Conservation (phyloP, 768 basidiomycete species). For the Lentinula lateritia region DNA sequence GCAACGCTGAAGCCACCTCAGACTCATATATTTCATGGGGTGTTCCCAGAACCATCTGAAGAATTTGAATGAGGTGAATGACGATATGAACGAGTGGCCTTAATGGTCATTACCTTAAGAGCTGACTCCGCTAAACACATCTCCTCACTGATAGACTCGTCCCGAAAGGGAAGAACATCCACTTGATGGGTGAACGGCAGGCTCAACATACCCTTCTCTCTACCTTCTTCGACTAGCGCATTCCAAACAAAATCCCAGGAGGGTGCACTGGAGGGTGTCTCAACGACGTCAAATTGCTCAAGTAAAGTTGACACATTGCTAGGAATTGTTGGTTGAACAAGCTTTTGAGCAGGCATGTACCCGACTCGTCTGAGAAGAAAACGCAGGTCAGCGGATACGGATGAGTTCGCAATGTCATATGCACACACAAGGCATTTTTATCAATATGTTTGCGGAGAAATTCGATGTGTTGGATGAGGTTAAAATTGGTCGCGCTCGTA, state of each 20-base stretch:
- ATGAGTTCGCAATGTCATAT: neutral
- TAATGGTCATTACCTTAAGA: slow-evolving; percentile 50
- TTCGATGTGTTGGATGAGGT: slow-evolving; percentile 74
- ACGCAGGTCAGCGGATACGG: slow-evolving; percentile 10
- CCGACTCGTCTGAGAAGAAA: slow-evolving; percentile 52
- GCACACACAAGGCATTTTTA: slow-evolving; percentile 78
- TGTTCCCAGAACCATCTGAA: slow-evolving; percentile 73
- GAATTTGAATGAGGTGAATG: neutral
- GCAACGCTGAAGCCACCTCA: slow-evolving; percentile 49
- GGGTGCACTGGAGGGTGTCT: slow-evolving; percentile 34
- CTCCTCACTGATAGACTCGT: slow-evolving; percentile 27
- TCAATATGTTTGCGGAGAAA: slow-evolving; percentile 79
- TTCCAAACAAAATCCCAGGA: slow-evolving; percentile 76
- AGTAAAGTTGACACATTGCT: slow-evolving; percentile 37
- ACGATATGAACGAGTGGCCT: neutral
- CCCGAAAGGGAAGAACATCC: slow-evolving; percentile 25
- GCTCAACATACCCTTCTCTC: slow-evolving; percentile 62
- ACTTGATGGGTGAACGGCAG: slow-evolving; percentile 45
- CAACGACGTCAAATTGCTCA: slow-evolving; percentile 44
- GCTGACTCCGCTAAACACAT: slow-evolving; percentile 59
- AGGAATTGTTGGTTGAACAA: slow-evolving; percentile 30
- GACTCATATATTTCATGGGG: slow-evolving; percentile 65
- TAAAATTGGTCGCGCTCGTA: slow-evolving; percentile 64
- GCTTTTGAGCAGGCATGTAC: slow-evolving; percentile 41
- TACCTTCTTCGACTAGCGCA: slow-evolving; percentile 62